Conservation (phyloP, 2,329 filamentous ascomycete species). For the Colletotrichum graminicola region DNA sequence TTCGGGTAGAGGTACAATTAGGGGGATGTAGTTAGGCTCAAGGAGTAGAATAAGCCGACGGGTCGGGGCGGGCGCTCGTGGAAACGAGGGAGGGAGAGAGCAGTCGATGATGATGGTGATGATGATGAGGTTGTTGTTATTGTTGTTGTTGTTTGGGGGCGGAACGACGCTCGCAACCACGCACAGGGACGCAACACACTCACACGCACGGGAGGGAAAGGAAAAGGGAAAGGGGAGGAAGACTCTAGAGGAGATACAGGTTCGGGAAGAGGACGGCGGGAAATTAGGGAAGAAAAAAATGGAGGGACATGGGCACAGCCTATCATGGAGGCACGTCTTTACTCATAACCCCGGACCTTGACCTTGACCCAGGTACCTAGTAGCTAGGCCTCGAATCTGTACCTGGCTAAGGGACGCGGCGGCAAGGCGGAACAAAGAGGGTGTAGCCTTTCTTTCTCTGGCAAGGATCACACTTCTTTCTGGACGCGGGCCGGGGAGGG, state of each 20-base stretch:
- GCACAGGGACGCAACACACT: slow-evolving; percentile 30
- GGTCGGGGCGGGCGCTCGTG: slow-evolving; percentile 28
- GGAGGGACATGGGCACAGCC: slow-evolving; percentile 41
- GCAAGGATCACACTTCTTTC: slow-evolving; percentile 27
- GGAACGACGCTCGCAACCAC: slow-evolving; percentile 33
- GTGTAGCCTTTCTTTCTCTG: slow-evolving; percentile 26
- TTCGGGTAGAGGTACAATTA: slow-evolving; percentile 39
- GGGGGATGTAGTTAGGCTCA: slow-evolving; percentile 27
- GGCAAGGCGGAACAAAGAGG: slow-evolving; percentile 32
- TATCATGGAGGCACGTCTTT: slow-evolving; percentile 25
- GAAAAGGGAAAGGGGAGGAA: slow-evolving; percentile 22
- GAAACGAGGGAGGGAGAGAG: slow-evolving; percentile 25
- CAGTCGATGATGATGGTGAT: slow-evolving; percentile 24
- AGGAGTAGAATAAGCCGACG: slow-evolving; percentile 25
- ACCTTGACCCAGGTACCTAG: neutral
- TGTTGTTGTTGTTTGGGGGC: neutral
- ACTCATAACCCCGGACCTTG: slow-evolving; percentile 23
- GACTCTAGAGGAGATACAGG: slow-evolving; percentile 13
- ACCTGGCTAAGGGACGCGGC: slow-evolving; percentile 32
- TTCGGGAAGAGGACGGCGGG: slow-evolving; percentile 34
- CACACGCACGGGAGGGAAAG: slow-evolving; percentile 25
- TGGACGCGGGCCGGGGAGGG: neutral
- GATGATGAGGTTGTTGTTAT: neutral
- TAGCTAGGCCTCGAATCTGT: neutral
- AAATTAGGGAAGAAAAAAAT: slow-evolving; percentile 38